Conservation (phyloP, 805 yeast genomes). For the Metschnikowia colocasiae region DNA sequence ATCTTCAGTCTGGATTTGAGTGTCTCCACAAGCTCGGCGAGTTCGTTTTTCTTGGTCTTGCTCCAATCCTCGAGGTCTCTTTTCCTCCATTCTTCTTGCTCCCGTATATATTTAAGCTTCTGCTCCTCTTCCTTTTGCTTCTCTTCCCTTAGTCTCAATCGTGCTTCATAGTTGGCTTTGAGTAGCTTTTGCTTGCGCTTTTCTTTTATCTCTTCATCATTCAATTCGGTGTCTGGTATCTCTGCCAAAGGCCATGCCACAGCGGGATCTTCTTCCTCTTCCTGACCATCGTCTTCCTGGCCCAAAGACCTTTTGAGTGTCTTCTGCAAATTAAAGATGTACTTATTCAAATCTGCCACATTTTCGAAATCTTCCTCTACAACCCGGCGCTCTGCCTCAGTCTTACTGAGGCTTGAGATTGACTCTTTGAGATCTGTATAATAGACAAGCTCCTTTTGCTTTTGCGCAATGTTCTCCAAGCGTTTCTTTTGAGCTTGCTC, state of each 20-base stretch:
- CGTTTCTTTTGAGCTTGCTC: slow-evolving; percentile 88
- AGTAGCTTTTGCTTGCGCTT: slow-evolving; percentile 78
- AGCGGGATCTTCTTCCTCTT: slow-evolving; percentile 42
- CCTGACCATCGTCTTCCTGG: slow-evolving; percentile 58
- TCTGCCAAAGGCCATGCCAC: slow-evolving; percentile 70
- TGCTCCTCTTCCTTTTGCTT: slow-evolving; percentile 63
- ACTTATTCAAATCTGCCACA: slow-evolving; percentile 65
- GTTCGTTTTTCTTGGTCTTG: slow-evolving; percentile 56
- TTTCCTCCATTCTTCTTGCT: slow-evolving; percentile 75
- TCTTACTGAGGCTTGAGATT: slow-evolving; percentile 47
- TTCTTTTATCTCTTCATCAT: slow-evolving; percentile 77
- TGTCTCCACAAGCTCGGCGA: slow-evolving; percentile 55
- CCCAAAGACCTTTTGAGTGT: slow-evolving; percentile 65
- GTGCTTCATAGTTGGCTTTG: slow-evolving; percentile 86
- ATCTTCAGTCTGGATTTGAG: slow-evolving; percentile 67
- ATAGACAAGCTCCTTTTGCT: slow-evolving; percentile 75
- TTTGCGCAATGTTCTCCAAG: slow-evolving; percentile 71
- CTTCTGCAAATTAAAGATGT: slow-evolving; percentile 59
- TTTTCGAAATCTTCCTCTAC: slow-evolving; percentile 76
- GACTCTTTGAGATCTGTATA: slow-evolving; percentile 56
- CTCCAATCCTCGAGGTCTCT: slow-evolving; percentile 79
- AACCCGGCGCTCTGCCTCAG: slow-evolving; percentile 51
- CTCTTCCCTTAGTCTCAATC: slow-evolving; percentile 76
- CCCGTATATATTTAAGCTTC: slow-evolving; percentile 54
- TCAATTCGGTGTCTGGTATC: slow-evolving; percentile 77